These are phyloP conservation scores for Dothideomycetes sp. DNA, from an alignment of 2,329 filamentous ascomycete genomes.

Conservation along the genomic window DNA sequence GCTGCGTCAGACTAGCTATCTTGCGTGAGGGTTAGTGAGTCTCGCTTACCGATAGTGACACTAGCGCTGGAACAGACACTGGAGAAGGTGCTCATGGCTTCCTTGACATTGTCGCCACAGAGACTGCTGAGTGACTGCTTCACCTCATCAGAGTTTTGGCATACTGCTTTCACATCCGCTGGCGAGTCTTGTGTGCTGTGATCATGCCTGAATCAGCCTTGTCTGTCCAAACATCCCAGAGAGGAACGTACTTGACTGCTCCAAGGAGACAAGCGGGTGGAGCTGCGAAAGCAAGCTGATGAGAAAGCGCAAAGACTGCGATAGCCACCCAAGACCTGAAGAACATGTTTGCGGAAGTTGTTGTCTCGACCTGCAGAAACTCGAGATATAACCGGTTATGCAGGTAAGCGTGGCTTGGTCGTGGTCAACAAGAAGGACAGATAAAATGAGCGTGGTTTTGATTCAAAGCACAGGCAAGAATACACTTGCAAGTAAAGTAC, in stretches of 20 bases:
- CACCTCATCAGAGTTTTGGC: conserved; percentile 22
- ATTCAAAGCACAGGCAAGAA: no score
- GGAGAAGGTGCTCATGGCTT: conserved; percentile 24
- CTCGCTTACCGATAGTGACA: conserved; percentile 22
- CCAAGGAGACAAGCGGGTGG: conserved; percentile 44
- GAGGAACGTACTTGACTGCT: conserved; percentile 39
- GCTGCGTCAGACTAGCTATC: conserved; percentile 4
- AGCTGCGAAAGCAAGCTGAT: conserved; percentile 33
- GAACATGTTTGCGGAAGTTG: conserved; percentile 31
- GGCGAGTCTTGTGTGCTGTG: conserved; percentile 27
- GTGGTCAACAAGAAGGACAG: no score
- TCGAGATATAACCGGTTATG: no score
- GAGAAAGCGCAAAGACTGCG: conserved; percentile 37
- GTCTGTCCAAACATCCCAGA: no score
- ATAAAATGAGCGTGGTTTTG: no score
- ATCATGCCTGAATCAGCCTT: conserved; percentile 11
- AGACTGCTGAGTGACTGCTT: conserved; percentile 21
- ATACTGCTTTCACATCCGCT: conserved; percentile 25
- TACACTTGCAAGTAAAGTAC: no score
- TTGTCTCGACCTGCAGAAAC: no score
- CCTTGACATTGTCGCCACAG: conserved; percentile 22
- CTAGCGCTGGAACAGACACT: conserved; percentile 25
- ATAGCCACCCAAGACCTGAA: conserved; percentile 36
- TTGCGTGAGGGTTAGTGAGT: neutral
- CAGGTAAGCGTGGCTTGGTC: no score